phyloP scores from a whole-genome alignment of 768 basidiomycete genomes.

The Rhizopogon vulgaris region DNA sequence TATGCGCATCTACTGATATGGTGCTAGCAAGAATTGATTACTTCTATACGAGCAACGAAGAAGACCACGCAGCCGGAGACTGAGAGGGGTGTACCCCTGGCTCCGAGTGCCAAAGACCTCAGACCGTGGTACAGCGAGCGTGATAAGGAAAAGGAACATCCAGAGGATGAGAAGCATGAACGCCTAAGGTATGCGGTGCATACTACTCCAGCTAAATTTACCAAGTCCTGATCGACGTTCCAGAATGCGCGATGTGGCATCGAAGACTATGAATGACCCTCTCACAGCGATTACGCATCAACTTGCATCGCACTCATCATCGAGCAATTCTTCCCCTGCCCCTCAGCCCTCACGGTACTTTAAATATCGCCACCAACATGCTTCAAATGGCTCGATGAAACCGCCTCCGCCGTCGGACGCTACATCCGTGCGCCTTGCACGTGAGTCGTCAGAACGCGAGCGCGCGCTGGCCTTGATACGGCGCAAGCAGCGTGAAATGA shows the following conservation, averaged over 20 bases:
- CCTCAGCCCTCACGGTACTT: slow-evolving; percentile 12
- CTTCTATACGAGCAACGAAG: slow-evolving; percentile 43
- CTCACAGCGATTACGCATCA: slow-evolving; percentile 68
- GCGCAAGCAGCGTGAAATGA: slow-evolving; percentile 58
- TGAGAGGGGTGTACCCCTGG: slow-evolving; percentile 70
- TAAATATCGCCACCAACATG: slow-evolving; percentile 11
- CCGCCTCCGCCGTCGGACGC: slow-evolving; percentile 26
- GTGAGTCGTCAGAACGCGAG: slow-evolving; percentile 71
- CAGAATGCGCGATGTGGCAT: slow-evolving; percentile 58
- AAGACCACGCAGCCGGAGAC: slow-evolving; percentile 43
- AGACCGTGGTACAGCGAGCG: slow-evolving; percentile 67
- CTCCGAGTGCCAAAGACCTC: slow-evolving; percentile 70
- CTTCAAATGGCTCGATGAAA: slow-evolving; percentile 2
- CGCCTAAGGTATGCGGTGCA: slow-evolving; percentile 25
- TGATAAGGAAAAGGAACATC: slow-evolving; percentile 10
- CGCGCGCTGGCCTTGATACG: slow-evolving; percentile 68
- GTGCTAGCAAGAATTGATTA: slow-evolving; percentile 37
- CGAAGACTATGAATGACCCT: slow-evolving; percentile 64
- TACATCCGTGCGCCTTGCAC: slow-evolving; percentile 49
- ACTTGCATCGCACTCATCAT: slow-evolving; percentile 38
- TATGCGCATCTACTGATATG: slow-evolving; percentile 1
- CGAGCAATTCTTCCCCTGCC: slow-evolving; percentile 16
- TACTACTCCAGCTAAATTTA: not conserved
- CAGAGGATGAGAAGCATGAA: slow-evolving; percentile 27
- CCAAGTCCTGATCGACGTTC: not conserved